These are phyloP conservation scores for Arxiozyma telluris DNA, from an alignment of 1,139 yeast genomes.

Conservation along the genomic window DNA sequence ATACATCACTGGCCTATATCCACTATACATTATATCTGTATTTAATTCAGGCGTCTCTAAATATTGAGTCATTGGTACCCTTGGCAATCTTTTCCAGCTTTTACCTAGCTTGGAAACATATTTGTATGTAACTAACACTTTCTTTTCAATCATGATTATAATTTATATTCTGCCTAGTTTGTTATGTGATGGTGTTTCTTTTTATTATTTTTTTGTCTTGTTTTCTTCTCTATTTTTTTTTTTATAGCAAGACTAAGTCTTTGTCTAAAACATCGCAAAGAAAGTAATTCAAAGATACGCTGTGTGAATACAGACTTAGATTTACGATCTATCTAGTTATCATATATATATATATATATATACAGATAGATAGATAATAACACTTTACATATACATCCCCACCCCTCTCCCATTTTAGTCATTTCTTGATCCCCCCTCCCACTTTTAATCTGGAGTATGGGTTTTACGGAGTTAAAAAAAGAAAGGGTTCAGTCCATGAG, in stretches of 20 bases:
- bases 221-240: too few species aligned
- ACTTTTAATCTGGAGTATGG: neutral
- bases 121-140: neutral
- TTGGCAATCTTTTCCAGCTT: constrained; percentile 19
- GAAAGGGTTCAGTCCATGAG: too few species aligned
- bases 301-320: too few species aligned
- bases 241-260: too few species aligned
- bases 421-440: neutral
- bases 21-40: constrained; percentile 27
- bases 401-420: neutral
- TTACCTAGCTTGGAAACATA: neutral
- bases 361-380: too few species aligned
- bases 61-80: constrained; percentile 28
- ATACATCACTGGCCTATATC: constrained; percentile 28
- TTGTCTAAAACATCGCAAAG: too few species aligned
- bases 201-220: too few species aligned
- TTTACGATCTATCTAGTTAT: too few species aligned
- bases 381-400: neutral
- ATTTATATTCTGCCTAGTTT: too few species aligned
- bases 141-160: neutral
- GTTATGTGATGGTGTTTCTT: too few species aligned
- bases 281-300: too few species aligned
- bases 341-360: too few species aligned
- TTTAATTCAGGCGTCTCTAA: constrained; percentile 21
- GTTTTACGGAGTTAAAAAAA: neutral